These are phyloP conservation scores for Solanum ahanhuiri DNA, from an alignment of 257 asterid species.

Conservation along the genomic window DNA sequence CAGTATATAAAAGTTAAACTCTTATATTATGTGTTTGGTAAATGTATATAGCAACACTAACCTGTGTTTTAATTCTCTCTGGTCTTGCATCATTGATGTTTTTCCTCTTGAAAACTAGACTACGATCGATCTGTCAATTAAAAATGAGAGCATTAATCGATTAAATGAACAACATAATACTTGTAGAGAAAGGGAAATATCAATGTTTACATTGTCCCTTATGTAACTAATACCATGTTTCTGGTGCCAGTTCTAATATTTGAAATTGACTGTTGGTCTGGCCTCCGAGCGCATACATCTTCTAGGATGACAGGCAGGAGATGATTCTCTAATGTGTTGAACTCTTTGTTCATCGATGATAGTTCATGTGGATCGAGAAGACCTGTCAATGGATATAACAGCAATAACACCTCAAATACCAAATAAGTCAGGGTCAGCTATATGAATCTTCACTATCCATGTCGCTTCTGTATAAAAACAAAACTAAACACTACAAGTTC, in stretches of 20 bases:
- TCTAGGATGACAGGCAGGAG: conserved; percentile 3
- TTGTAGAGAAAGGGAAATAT: background rate
- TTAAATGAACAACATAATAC: background rate
- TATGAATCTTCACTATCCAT: background rate
- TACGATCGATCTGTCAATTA: conserved; percentile 9
- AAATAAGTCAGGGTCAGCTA: background rate
- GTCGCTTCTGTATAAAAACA: background rate
- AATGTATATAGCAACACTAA: background rate
- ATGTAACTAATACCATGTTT: conserved; percentile 17
- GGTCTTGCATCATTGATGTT: conserved; percentile 8
- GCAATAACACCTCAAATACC: background rate
- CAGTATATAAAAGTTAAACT: background rate
- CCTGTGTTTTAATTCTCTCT: conserved; percentile 19
- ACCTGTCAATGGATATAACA: conserved; percentile 21
- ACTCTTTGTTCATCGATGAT: conserved; percentile 36
- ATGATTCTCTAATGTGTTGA: conserved; percentile 7
- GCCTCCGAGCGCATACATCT: conserved; percentile 16
- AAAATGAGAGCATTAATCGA: background rate
- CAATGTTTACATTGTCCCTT: background rate
- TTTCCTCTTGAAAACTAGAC: conserved; percentile 6
- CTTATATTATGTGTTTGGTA: background rate
- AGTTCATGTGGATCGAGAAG: conserved; percentile 57
- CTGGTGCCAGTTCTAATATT: background rate
- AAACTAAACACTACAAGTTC: background rate
- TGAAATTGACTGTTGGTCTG: conserved; percentile 8